phyloP scores from a whole-genome alignment of 75 land plant species.

The Picea sitchensis region DNA sequence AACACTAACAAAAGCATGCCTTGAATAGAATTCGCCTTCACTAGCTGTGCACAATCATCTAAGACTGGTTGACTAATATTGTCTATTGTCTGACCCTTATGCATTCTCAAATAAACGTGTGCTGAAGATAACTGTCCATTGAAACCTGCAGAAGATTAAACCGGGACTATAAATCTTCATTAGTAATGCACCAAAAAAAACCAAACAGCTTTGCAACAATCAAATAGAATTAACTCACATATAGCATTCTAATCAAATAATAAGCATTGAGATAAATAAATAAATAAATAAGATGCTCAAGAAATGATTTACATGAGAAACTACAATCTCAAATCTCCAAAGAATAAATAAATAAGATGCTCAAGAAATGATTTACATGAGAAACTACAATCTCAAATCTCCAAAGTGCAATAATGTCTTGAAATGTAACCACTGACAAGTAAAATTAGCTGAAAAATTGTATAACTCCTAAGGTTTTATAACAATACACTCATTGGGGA shows the following conservation, averaged over 20 bases:
- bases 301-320: too few species aligned
- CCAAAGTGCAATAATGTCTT: too few species aligned
- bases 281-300: neutral
- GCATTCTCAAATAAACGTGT: constrained; percentile 90
- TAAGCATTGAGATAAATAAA: neutral
- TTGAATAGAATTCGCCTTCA: constrained; percentile 99
- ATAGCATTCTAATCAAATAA: neutral
- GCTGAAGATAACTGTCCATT: constrained; percentile 99
- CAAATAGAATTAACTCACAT: neutral
- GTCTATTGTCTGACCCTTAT: constrained; percentile 94
- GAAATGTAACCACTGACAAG: too few species aligned
- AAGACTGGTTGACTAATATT: constrained; percentile 74
- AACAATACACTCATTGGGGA: too few species aligned
- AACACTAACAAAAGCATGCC: constrained; percentile 28
- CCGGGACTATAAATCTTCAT: constrained; percentile 1
- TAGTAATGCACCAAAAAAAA: neutral
- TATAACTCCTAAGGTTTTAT: too few species aligned
- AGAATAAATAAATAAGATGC: neutral
- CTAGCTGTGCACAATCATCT: constrained; percentile 99
- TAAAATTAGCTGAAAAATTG: too few species aligned
- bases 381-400: too few species aligned
- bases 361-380: too few species aligned
- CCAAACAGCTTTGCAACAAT: neutral
- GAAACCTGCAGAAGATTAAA: constrained; percentile 71
- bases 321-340: too few species aligned